Evolutionary conservation across 495 filamentous ascomycete species (phyloP), one percentile per base, ranked within the genome.

Genomic region (Podospora bellae-mahoneyi): DNA sequence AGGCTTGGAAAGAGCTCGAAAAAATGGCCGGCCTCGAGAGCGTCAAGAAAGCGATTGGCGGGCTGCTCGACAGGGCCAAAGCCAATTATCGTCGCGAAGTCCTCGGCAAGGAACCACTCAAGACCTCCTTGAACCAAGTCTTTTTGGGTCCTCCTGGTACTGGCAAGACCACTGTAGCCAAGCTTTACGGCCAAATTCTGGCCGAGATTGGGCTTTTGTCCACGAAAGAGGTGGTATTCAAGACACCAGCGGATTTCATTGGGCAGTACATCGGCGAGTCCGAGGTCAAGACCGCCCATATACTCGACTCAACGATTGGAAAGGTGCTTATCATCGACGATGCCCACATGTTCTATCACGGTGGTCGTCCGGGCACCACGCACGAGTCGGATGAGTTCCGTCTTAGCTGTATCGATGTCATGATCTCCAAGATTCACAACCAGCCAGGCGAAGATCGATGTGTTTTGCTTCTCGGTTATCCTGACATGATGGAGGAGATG

Each of bases 291-390:
- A 91, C 90, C 0, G 91, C 88, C 72, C 84, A 77, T 0, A 91
- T 92, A 56, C 82, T 92, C 2, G 84, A 81, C 18, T 74, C 85
- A 0, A 87, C 89, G 0, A 39, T 86, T 6, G 90, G 90, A 3
- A 92, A 92, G 72, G 86, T 91, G 16, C 80, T 92, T 0, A 83
- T 92, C 4, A 91, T 92, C 10, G 89, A 93, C 69, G 89, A 92
- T 70, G 89, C 88, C 0, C 91, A 92, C 68, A 83, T 72, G 64
- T 67, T 73, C 27, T 63, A 58, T 27, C 60, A 57, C 59, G 60
- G 66, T 9, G 18, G 53, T 30, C 15, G 60, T 2, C n/a, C 19
- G 16, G 61, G 63, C 16, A 56, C 60, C 4, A 34, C 34, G 44
- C 26, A 30, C 13, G 39, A 58, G 9, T 27, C 62, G 2, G 87